Base-by-base conservation (phyloP, 371 early-diverging fungal genomes). In the Syncephalastrum contaminatum region DNA sequence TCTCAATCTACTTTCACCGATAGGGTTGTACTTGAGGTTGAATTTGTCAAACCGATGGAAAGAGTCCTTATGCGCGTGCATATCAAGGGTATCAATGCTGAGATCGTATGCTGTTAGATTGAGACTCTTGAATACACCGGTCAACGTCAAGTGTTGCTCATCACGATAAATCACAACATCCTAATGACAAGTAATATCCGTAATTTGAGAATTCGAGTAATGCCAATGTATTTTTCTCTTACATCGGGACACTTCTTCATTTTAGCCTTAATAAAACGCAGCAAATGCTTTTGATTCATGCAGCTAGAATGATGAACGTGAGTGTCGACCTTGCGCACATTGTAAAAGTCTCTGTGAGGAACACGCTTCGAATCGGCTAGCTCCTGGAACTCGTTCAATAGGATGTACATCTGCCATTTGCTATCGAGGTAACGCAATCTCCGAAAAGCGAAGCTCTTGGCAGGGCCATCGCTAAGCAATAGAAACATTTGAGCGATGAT, bases 281-380 rank as follows among this genome's bases (percentile, higher is more conserved):
- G 72, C 56, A 99, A 66, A 69, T 98, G 98, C 80, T 99, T 99
- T 67, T 96, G 95, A 73, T 99, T 99, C 98, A 99, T 98, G 59
- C 95, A 94, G 13, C 95, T 87, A 3, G 95, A 90, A 65, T 96
- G 91, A 60, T 99, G 99, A 42, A 99, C 91, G 83, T 99, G 99
- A 22, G 97, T 98, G 74, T 99, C 99, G 22, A 97, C 98, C 68
- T 99, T 99, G 53, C 98, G 89, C 20, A 98, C 97, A 60, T 98
- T 99, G 80, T 99, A 99, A 61, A 98, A 96, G 69, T 99, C 99
- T 60, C 97, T 82, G 64, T 97, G 97, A 2, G 97, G 96, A 14
- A 95, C 95, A 21, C 85, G 64, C 83, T 96, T 97, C 43, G 91
- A 85, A 62, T 96, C 94, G n/a, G 93, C 88, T n/a, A 94, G 81